Evolutionary conservation across 2,329 filamentous ascomycete genomes (phyloP).

Genomic region (Monilinia laxa): DNA sequence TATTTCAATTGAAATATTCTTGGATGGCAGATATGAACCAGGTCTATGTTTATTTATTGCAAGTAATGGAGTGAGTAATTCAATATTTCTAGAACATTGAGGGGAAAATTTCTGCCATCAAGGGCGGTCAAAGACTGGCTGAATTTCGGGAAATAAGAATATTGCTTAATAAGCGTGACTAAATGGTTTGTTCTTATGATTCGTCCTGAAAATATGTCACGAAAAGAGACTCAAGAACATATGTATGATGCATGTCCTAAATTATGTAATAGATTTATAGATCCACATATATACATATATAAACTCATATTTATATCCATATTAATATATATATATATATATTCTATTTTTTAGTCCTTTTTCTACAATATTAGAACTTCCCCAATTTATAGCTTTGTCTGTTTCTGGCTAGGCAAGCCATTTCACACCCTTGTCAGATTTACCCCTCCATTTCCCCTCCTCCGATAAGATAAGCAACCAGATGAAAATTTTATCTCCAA

Average conservation of each 20-base stretch:
- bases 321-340: no score
- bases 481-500: conserved; percentile 13
- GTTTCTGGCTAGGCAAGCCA: neutral
- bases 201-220: no score
- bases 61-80: neutral
- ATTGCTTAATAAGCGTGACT: neutral
- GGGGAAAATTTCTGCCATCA: conserved; percentile 7
- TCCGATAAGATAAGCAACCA: conserved; percentile 16
- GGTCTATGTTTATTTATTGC: neutral
- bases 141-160: neutral
- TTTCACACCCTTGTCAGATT: neutral
- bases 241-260: no score
- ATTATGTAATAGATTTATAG: no score
- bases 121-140: neutral
- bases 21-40: neutral
- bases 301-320: no score
- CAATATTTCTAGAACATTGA: neutral
- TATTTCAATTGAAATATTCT: neutral
- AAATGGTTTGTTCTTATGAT: no score
- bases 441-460: conserved; percentile 21
- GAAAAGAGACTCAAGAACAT: no score
- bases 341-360: no score
- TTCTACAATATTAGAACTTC: no score
- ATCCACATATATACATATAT: no score
- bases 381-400: no score